Conservation (phyloP, 1,284 basidiomycete species). For the Fomitopsis palustris region DNA sequence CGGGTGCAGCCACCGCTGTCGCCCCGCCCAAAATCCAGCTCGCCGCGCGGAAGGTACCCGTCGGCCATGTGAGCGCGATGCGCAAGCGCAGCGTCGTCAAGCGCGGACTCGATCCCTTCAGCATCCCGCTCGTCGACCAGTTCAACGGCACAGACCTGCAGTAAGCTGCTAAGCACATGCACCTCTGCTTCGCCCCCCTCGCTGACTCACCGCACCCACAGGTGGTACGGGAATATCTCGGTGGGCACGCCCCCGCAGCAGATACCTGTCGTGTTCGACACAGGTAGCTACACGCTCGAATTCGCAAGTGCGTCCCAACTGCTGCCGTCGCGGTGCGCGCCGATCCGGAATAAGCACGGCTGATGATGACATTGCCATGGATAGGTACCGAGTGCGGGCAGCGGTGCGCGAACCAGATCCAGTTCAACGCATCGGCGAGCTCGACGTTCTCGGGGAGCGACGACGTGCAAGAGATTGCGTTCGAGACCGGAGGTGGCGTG, state of each 20-base stretch:
- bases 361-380: background rate
- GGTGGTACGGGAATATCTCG: constrained; percentile 50
- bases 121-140: constrained; percentile 46
- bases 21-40: constrained; percentile 27
- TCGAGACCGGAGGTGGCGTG: constrained; percentile 53
- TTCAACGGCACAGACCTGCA: constrained; percentile 54
- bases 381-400: constrained; percentile 43
- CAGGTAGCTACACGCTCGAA: constrained; percentile 45
- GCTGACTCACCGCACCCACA: constrained; percentile 15
- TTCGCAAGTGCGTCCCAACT: constrained; percentile 38
- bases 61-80: background rate
- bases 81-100: constrained; percentile 17
- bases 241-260: constrained; percentile 48
- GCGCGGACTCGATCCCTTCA: constrained; percentile 28
- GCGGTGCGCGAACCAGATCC: constrained; percentile 39
- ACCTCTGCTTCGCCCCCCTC: constrained; percentile 3
- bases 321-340: background rate
- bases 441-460: constrained; percentile 47
- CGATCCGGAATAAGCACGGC: background rate
- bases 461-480: constrained; percentile 38
- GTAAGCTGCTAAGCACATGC: constrained; percentile 25
- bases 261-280: constrained; percentile 52
- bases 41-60: constrained; percentile 32
- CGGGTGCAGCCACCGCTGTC: background rate
- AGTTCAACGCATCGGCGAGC: constrained; percentile 45